Evolutionary conservation across 192 early-diverging fungal genomes (phyloP).

Genomic region (Spinellus fusiger): DNA sequence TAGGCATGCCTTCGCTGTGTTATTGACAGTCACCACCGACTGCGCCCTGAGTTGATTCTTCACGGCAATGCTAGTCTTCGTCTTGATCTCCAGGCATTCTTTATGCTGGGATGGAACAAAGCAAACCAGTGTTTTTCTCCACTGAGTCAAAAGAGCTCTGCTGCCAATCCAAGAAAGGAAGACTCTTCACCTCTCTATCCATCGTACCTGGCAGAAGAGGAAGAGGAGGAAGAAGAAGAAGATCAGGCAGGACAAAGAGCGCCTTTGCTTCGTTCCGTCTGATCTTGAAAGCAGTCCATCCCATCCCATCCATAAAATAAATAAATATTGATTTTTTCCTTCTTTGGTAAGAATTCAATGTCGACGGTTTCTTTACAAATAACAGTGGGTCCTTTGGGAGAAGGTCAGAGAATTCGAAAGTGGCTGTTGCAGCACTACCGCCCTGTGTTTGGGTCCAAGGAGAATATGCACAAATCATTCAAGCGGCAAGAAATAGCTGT

Average conservation of each 20-base stretch:
- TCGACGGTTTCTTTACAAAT: slow-evolving; percentile 12
- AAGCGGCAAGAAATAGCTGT: slow-evolving; percentile 40
- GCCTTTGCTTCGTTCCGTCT: no score
- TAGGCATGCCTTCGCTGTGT: slow-evolving; percentile 13
- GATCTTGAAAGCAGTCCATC: no score
- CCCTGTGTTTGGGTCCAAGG: slow-evolving; percentile 7
- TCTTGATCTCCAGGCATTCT: slow-evolving; percentile 1
- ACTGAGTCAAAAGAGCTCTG: no score
- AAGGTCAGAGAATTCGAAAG: not conserved
- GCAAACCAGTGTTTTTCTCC: not conserved
- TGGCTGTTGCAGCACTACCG: slow-evolving; percentile 13
- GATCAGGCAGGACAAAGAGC: slow-evolving; percentile 1
- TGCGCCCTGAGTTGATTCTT: slow-evolving; percentile 17
- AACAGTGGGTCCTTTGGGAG: not conserved
- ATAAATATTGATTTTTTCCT: no score
- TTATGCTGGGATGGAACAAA: not conserved
- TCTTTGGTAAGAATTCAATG: no score
- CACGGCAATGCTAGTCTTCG: slow-evolving; percentile 11
- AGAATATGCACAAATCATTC: slow-evolving; percentile 14
- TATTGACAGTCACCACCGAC: slow-evolving; percentile 11
- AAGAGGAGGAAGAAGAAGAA: not conserved
- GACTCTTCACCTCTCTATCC: no score
- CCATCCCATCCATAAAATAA: no score
- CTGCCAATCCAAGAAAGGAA: no score
- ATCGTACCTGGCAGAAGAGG: no score